phyloP scores from a whole-genome alignment of 2,329 filamentous ascomycete genomes.

The Penicillium olsonii region DNA sequence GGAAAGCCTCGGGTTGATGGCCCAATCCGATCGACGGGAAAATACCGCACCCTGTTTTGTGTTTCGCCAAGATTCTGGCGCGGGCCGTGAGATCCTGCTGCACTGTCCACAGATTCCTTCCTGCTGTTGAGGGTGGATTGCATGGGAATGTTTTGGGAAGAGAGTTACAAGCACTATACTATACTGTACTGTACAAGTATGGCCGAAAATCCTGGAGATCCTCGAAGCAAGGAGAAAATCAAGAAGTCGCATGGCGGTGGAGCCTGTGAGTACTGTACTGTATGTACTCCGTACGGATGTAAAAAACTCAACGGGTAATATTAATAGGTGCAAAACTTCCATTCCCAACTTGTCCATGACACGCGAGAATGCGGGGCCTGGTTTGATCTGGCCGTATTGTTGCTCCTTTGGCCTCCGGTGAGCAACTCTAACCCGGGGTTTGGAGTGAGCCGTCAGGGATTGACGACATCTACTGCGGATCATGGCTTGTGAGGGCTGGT shows the following conservation, averaged over 20 bases:
- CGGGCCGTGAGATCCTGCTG: slow-evolving; percentile 7
- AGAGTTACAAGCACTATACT: background rate
- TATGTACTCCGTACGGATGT: background rate
- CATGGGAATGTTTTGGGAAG: too few species aligned
- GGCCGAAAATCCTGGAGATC: too few species aligned
- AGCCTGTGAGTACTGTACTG: too few species aligned
- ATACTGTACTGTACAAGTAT: background rate
- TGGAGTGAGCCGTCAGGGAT: background rate
- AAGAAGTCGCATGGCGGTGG: background rate
- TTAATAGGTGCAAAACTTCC: background rate
- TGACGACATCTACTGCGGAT: background rate
- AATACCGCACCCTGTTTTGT: slow-evolving; percentile 12
- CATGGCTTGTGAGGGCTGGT: background rate
- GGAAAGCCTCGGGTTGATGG: slow-evolving; percentile 13
- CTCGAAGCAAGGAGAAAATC: background rate
- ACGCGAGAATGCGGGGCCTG: background rate
- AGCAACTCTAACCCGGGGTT: slow-evolving; percentile 3
- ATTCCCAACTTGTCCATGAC: background rate
- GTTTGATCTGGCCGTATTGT: background rate
- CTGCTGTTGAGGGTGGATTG: too few species aligned
- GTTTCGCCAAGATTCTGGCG: slow-evolving; percentile 11
- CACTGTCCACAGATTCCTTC: too few species aligned
- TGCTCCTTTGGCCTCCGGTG: slow-evolving; percentile 15
- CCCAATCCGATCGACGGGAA: slow-evolving; percentile 22
- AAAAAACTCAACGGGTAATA: background rate